Base-by-base conservation (phyloP, 2,329 filamentous ascomycete genomes). In the Calonectria henricotiae region DNA sequence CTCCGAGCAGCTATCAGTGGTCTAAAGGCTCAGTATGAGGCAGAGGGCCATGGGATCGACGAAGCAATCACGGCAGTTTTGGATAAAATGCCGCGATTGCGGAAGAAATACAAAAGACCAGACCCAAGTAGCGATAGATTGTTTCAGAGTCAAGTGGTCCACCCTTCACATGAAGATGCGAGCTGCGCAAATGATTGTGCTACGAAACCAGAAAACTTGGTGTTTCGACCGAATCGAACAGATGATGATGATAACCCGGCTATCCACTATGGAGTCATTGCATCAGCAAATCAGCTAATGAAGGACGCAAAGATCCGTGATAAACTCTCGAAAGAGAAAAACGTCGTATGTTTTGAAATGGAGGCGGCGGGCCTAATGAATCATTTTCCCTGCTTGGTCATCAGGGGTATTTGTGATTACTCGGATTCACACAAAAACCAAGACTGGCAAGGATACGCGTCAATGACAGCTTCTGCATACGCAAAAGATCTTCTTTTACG, bases 1-100 rank as follows among this genome's bases (percentile, higher is more conserved):
- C 13, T 54, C 7, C 27, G 49, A 11, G 15, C 13, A 20, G 49
- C 49, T 2, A 9, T 37, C 4, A 35, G 9, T 23, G 49, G 27
- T 4, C 27, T 54, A 4, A 20, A 54, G 30, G 17, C 49, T 6
- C 27, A 35, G 8, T 35, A 35, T 25, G 49, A 54, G 46, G 13
- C 47, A 37, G 32, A 37, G 0, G 68, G 62, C 1, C 47, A 62
- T 2, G 65, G 47, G 27, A 55, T 69, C 37, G 54, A 41, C 0
- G n/a, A 70, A 12, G 60, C 51, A 41, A 41, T 73, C 0, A 25
- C 46, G 0, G 51, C 49, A 1, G 17, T 71, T 6, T 13, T 23
- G 15, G 3, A 15, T 1, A 47, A 47, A 4, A 27, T 15, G 23
- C 23, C 23, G 25, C 2, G 46, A 27, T 15, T 47, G 15, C 4